These are phyloP conservation scores for Arthroderma sp. DNA, from an alignment of 2,329 filamentous ascomycete species.

Conservation along the genomic window DNA sequence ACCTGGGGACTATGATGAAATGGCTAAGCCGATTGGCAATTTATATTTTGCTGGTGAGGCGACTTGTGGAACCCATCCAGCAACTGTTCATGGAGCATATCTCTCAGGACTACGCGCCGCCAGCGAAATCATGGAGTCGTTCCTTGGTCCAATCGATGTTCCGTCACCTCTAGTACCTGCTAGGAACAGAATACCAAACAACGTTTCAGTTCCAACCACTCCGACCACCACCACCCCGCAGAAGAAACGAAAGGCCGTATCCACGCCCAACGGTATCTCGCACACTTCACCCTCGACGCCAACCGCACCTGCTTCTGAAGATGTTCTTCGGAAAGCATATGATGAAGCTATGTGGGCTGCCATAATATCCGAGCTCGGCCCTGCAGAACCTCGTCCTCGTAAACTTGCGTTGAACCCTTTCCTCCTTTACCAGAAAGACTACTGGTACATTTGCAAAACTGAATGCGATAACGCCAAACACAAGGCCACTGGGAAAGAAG, in stretches of 20 bases:
- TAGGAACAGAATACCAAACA: constrained; percentile 38
- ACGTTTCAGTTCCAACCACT: constrained; percentile 18
- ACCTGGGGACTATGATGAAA: constrained; percentile 79
- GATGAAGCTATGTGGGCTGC: constrained; percentile 46
- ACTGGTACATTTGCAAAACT: constrained; percentile 50
- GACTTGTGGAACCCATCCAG: constrained; percentile 88
- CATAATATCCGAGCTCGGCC: constrained; percentile 55
- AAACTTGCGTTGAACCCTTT: constrained; percentile 76
- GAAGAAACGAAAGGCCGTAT: constrained; percentile 20
- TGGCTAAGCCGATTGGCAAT: constrained; percentile 75
- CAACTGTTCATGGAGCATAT: constrained; percentile 94
- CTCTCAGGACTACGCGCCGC: constrained; percentile 84
- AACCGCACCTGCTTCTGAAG: constrained; percentile 6
- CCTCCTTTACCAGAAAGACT: constrained; percentile 72
- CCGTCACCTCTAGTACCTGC: constrained; percentile 60
- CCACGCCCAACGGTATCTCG: not conserved
- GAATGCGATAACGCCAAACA: constrained; percentile 60
- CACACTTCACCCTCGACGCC: not conserved
- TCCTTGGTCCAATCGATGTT: constrained; percentile 70
- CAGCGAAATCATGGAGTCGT: constrained; percentile 66
- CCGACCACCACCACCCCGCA: constrained; percentile 17
- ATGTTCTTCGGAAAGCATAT: constrained; percentile 37
- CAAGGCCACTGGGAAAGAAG: constrained; percentile 51
- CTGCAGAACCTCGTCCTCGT: constrained; percentile 57
- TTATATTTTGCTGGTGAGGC: constrained; percentile 94